Evolutionary conservation across 441 rosid species (phyloP).

Genomic region (Erodium texanum): DNA sequence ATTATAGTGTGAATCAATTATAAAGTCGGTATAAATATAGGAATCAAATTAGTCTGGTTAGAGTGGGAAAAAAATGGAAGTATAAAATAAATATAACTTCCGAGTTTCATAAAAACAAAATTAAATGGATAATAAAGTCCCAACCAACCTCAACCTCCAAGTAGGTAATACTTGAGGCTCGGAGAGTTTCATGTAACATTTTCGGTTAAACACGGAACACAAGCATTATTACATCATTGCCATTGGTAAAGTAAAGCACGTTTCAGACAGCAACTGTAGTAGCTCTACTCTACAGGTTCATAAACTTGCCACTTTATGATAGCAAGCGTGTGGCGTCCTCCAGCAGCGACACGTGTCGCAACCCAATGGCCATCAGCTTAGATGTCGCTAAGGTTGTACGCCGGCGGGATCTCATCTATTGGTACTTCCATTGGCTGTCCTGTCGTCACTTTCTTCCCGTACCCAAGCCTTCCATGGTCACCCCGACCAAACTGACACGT

Average conservation of each 20-base stretch:
- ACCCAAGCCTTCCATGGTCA: constrained; percentile 92
- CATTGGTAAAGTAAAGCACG: not conserved
- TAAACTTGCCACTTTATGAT: constrained; percentile 61
- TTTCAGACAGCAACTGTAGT: no score
- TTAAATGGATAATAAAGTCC: no score
- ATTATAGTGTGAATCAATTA: no score
- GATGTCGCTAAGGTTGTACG: constrained; percentile 23
- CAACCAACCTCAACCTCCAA: no score
- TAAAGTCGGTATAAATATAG: no score
- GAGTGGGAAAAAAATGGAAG: no score
- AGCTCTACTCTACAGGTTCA: not conserved
- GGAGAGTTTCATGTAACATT: not conserved
- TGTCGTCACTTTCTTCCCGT: constrained; percentile 76
- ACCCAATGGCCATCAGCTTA: constrained; percentile 49
- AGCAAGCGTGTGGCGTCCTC: constrained; percentile 90
- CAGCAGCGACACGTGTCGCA: constrained; percentile 71
- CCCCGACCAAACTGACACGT: constrained; percentile 99
- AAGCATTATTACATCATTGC: not conserved
- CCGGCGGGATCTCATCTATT: constrained; percentile 37
- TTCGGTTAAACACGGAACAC: not conserved
- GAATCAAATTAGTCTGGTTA: no score
- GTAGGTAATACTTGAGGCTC: no score
- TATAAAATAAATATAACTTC: no score
- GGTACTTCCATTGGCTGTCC: constrained; percentile 93
- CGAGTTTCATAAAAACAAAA: no score